Base-by-base conservation (phyloP, 2,329 filamentous ascomycete genomes). In the Endoconidiophora polonica region DNA sequence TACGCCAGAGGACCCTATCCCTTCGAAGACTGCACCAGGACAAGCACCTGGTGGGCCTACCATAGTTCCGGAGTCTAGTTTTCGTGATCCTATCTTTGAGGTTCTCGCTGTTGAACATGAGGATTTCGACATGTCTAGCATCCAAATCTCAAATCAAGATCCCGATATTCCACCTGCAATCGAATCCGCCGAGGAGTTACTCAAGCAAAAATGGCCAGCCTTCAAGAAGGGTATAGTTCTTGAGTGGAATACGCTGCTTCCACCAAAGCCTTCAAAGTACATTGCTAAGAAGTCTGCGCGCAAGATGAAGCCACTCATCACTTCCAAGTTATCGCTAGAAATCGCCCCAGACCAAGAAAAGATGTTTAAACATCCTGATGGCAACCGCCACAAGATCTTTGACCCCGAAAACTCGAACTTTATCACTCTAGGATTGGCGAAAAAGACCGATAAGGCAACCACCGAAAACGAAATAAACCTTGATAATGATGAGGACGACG, bases 281-380 rank as follows among this genome's bases (percentile, higher is more conserved):
- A 73, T 83, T 54, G 81, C 83, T 51, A 91, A 94, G 64, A 77
- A 79, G 38, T 86, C 88, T 0, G 56, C 72, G 1, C 94, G 87
- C 63, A 80, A 79, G 39, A 85, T 87, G 0, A 91, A 88, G 63
- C 72, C 85, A 14, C 72, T 96, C 3, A 74, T 87, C 4, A 86
- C 87, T 0, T 88, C 83, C 18, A 98, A 98, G 64, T 73, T 94
- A 51, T 87, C 79, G 54, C 71, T 98, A 12, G 91, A 98, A 54
- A 69, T 96, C 33, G 83, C 85, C 2, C 73, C 77, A 44, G 91
- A 96, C 58, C 84, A 94, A 56, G 86, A 94, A 62, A 86, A 87
- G 57, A 71, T 75, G 23, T 98, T 96, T 62, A 79, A 80, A 50
- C 76, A 90, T n/a, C 44, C 49, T 5, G 48, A 38, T n/a, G 45